These are phyloP conservation scores for Hemisphaericaspora xylanilytica DNA, from an alignment of 1,139 yeast genomes.

Conservation along the genomic window DNA sequence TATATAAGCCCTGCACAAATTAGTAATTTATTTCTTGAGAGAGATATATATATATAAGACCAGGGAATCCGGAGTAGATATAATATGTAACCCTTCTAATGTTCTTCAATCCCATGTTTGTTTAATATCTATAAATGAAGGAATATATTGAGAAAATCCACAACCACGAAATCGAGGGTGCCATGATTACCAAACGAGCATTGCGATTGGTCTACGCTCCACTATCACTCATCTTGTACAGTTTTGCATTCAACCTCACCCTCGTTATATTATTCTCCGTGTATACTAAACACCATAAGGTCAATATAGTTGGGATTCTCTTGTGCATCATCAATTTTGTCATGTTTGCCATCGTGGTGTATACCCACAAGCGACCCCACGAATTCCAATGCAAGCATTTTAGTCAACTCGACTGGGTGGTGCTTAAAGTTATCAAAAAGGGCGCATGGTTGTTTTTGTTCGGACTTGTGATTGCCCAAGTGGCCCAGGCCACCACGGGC, in stretches of 20 bases:
- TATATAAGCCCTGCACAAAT: no score
- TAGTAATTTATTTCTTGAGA: no score
- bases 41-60: no score
- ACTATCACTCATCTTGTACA: constrained; percentile 9
- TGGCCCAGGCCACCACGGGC: constrained; percentile 13
- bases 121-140: no score
- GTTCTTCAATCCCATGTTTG: no score
- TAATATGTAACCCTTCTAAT: no score
- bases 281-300: constrained; percentile 5
- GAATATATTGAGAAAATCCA: background rate
- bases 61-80: no score
- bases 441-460: constrained; percentile 13
- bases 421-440: constrained; percentile 8
- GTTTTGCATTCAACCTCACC: constrained; percentile 11
- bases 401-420: background rate
- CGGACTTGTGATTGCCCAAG: constrained; percentile 12
- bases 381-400: background rate
- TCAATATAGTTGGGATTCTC: constrained; percentile 4
- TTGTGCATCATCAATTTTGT: constrained; percentile 5
- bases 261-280: constrained; percentile 9
- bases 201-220: constrained; percentile 10
- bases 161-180: background rate
- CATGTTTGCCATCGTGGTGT: constrained; percentile 9
- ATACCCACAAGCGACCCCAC: constrained; percentile 2
- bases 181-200: background rate